Evolutionary conservation across 1,284 basidiomycete species (phyloP).

Genomic region (Apiotrichum mycotoxinovorans): DNA sequence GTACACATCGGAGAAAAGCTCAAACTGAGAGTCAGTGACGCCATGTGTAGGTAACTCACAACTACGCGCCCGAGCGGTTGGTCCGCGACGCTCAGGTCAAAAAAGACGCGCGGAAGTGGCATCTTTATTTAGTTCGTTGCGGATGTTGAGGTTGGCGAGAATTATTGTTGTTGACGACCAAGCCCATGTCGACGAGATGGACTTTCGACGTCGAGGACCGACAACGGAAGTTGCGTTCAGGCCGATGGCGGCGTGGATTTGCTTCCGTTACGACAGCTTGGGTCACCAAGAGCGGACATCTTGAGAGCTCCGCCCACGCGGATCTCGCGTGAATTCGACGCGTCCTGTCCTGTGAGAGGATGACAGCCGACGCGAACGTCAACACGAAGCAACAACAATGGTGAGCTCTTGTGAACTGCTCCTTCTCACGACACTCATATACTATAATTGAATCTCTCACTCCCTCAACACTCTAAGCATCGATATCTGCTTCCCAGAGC

Average conservation of each 20-base stretch:
- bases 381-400: no score
- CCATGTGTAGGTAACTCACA: conserved; percentile 19
- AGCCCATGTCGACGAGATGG: background rate
- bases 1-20: conserved; percentile 63
- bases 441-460: no score
- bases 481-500: no score
- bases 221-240: no score
- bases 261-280: conserved; percentile 1
- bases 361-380: no score
- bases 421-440: no score
- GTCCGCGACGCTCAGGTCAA: conserved; percentile 68
- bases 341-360: no score
- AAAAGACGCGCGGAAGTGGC: conserved; percentile 55
- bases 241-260: no score
- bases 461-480: no score
- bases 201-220: background rate
- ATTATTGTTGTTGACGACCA: background rate
- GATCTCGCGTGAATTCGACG: background rate
- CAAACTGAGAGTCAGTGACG: conserved; percentile 59
- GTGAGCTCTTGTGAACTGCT: no score
- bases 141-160: background rate
- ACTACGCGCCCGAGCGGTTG: conserved; percentile 63
- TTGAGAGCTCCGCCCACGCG: background rate
- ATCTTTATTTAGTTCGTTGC: background rate
- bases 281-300: no score